Evolutionary conservation across 176 grass and related monocot genomes (phyloP).

Genomic region (Hordeum vulgare): MorexV3_pseudomolecules_assembly NC_058520.1:608436306-608436805

Average conservation of each 20-base stretch:
- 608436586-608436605: background rate
- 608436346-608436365: slow-evolving; percentile 82
- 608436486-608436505: slow-evolving; percentile 77
- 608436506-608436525: slow-evolving; percentile 61
- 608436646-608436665: slow-evolving; percentile 80
- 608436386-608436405: slow-evolving; percentile 51
- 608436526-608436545: background rate
- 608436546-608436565: background rate
- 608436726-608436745: slow-evolving; percentile 80
- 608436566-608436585: background rate
- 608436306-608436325: background rate
- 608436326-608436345: slow-evolving; percentile 19
- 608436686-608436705: slow-evolving; percentile 93
- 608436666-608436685: slow-evolving; percentile 66
- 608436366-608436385: slow-evolving; percentile 68
- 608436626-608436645: slow-evolving; percentile 64
- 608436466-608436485: slow-evolving; percentile 56
- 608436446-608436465: slow-evolving; percentile 91
- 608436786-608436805: slow-evolving; percentile 85
- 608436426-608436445: slow-evolving; percentile 54
- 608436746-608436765: slow-evolving; percentile 52
- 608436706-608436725: slow-evolving; percentile 66
- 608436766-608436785: slow-evolving; percentile 72
- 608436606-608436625: slow-evolving; percentile 33
- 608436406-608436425: slow-evolving; percentile 71